Conservation (phyloP, 2,329 filamentous ascomycete genomes). For the Cladosporium sp. region DNA sequence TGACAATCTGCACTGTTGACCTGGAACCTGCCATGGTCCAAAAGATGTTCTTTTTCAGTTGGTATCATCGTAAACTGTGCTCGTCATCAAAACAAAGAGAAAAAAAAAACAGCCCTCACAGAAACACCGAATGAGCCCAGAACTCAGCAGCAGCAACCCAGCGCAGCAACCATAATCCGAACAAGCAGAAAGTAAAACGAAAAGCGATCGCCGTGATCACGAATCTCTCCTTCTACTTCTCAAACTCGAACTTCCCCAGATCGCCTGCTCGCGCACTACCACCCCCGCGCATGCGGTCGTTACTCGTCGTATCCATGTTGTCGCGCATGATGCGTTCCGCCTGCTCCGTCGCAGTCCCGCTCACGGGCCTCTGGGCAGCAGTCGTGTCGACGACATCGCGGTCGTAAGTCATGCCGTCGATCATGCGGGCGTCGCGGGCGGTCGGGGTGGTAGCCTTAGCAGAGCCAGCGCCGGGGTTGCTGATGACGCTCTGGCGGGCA, state of each 20-base stretch:
- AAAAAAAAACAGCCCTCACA: too few relatives aligned
- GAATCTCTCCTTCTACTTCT: constrained; percentile 28
- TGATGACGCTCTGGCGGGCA: constrained; percentile 60
- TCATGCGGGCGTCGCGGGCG: constrained; percentile 35
- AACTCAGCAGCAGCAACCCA: too few relatives aligned
- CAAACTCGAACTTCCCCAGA: constrained; percentile 57
- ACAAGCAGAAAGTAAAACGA: too few relatives aligned
- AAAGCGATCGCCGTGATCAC: too few relatives aligned
- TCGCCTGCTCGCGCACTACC: constrained; percentile 27
- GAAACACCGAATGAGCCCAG: too few relatives aligned
- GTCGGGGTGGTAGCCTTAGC: constrained; percentile 27
- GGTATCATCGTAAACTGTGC: too few relatives aligned
- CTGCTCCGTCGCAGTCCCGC: constrained; percentile 40
- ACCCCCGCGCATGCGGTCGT: constrained; percentile 30
- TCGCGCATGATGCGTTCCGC: constrained; percentile 61
- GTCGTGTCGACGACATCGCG: constrained; percentile 34
- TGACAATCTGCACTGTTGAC: too few relatives aligned
- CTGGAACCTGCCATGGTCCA: too few relatives aligned
- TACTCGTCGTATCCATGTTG: constrained; percentile 43
- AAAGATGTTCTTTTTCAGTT: too few relatives aligned
- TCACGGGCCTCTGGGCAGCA: not conserved
- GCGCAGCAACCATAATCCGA: too few relatives aligned
- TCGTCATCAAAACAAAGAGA: too few relatives aligned
- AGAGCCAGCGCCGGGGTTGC: constrained; percentile 54
- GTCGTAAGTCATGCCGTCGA: constrained; percentile 44